Evolutionary conservation across 2,329 filamentous ascomycete species (phyloP).

Genomic region (Penicillium sp.): DNA sequence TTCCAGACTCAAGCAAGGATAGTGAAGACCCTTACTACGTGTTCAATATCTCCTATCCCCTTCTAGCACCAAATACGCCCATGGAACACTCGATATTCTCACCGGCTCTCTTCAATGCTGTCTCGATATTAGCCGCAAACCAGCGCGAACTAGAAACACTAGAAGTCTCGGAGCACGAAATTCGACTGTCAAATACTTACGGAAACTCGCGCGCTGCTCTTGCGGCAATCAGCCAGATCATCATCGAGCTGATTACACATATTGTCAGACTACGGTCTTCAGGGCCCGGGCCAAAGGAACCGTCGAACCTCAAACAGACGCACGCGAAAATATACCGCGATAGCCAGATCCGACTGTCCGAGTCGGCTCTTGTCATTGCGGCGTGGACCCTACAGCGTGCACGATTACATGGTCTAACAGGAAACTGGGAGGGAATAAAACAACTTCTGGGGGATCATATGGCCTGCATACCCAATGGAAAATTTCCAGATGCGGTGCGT

Average conservation of each 20-base stretch:
- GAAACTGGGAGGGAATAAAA: slow-evolving; percentile 35
- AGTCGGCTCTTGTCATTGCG: slow-evolving; percentile 46
- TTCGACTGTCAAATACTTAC: slow-evolving; percentile 36
- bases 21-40: slow-evolving; percentile 48
- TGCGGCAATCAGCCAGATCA: slow-evolving; percentile 47
- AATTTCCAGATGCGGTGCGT: slow-evolving; percentile 34
- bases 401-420: slow-evolving; percentile 30
- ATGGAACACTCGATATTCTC: slow-evolving; percentile 51
- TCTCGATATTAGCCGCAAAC: slow-evolving; percentile 48
- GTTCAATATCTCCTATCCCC: slow-evolving; percentile 51
- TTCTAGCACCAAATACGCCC: slow-evolving; percentile 35
- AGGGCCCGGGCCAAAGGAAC: slow-evolving; percentile 33
- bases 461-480: slow-evolving; percentile 34
- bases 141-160: slow-evolving; percentile 45
- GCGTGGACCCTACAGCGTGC: slow-evolving; percentile 46
- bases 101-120: slow-evolving; percentile 47
- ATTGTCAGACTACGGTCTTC: slow-evolving; percentile 40
- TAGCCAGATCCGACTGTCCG: slow-evolving; percentile 45
- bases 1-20: slow-evolving; percentile 36
- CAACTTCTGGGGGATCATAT: slow-evolving; percentile 36
- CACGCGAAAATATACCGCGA: slow-evolving; percentile 50
- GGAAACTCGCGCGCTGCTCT: slow-evolving; percentile 45
- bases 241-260: slow-evolving; percentile 47
- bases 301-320: slow-evolving; percentile 45
- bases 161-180: slow-evolving; percentile 36